Conservation (phyloP, 78 protist species). For the Guillardia theta region DNA sequence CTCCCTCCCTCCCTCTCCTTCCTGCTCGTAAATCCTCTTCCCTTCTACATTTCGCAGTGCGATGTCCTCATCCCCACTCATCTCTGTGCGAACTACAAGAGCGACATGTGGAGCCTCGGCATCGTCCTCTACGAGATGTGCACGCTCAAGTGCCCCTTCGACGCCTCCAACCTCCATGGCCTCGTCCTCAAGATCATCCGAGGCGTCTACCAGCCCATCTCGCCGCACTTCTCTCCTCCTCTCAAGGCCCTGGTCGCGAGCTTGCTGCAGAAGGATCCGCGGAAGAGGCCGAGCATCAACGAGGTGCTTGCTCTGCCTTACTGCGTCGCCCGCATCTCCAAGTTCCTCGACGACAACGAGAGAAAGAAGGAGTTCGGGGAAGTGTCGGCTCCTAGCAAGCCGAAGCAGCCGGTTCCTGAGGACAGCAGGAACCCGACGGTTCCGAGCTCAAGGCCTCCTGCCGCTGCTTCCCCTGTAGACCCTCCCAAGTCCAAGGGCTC, state of each 20-base stretch:
- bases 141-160: slow-evolving; percentile 47
- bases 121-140: background rate
- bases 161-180: slow-evolving; percentile 11
- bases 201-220: slow-evolving; percentile 35
- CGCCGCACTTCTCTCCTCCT: background rate
- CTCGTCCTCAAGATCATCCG: slow-evolving; percentile 38
- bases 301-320: background rate
- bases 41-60: too few relatives aligned
- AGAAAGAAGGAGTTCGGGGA: slow-evolving; percentile 45
- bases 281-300: background rate
- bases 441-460: too few relatives aligned
- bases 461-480: too few relatives aligned
- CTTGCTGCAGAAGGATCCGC: background rate
- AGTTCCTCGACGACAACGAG: background rate
- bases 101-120: background rate
- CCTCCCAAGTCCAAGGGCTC: background rate
- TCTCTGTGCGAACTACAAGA: slow-evolving; percentile 52
- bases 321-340: background rate
- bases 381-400: slow-evolving; percentile 28
- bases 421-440: too few relatives aligned
- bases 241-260: background rate
- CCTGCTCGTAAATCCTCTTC: too few relatives aligned
- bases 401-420: too few relatives aligned
- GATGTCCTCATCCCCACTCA: too few relatives aligned
- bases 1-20: too few relatives aligned